These are phyloP conservation scores for Gentiana dahurica DNA, from an alignment of 257 asterid genomes.

Conservation along the genomic window DNA sequence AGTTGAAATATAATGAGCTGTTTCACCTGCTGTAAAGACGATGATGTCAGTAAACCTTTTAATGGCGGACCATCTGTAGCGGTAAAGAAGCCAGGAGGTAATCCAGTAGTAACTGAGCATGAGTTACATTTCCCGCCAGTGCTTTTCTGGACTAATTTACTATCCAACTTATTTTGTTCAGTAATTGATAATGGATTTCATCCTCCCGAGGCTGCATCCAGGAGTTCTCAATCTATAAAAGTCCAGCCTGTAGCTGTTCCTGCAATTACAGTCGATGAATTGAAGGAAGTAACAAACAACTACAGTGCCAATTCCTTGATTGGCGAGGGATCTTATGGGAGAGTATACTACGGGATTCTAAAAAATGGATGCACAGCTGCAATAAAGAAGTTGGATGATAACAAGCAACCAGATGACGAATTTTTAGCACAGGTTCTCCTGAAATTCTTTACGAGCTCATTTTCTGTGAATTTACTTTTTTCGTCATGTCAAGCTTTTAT, in stretches of 20 bases:
- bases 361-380: conserved; percentile 62
- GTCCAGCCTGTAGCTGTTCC: conserved; percentile 70
- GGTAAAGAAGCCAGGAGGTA: conserved; percentile 50
- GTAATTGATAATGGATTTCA: conserved; percentile 52
- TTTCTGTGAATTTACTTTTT: conserved; percentile 2
- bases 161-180: conserved; percentile 10
- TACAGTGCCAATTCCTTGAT: conserved; percentile 53
- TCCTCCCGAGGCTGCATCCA: conserved; percentile 43
- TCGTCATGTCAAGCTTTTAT: neutral
- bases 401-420: conserved; percentile 84
- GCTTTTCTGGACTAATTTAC: conserved; percentile 1
- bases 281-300: conserved; percentile 63
- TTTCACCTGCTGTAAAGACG: conserved; percentile 61
- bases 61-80: conserved; percentile 47
- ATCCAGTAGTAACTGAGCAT: neutral
- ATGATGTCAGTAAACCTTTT: conserved; percentile 39
- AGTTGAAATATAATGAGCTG: conserved; percentile 43
- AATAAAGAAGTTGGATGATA: conserved; percentile 68
- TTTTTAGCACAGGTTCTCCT: conserved; percentile 65
- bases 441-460: conserved; percentile 1
- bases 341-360: conserved; percentile 66
- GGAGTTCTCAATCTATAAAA: conserved; percentile 40
- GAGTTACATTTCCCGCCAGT: neutral
- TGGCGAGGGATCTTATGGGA: conserved; percentile 91
- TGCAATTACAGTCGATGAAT: conserved; percentile 56